Evolutionary conservation across 257 asterid species (phyloP).

Genomic region (Scutellaria barbata): DNA sequence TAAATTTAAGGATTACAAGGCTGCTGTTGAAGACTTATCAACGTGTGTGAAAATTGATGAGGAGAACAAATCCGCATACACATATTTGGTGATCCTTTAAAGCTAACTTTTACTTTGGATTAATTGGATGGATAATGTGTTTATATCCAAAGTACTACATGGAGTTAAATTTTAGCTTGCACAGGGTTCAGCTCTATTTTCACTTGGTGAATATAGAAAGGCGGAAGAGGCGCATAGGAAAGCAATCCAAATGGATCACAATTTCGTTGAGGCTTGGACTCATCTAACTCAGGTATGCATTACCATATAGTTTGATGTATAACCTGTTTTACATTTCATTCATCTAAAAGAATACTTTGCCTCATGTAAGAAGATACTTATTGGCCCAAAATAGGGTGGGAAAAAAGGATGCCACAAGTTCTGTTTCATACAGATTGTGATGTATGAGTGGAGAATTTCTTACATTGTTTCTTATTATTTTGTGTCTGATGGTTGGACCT

Average conservation of each 20-base stretch:
- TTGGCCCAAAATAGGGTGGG: neutral
- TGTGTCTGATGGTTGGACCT: slow-evolving; percentile 33
- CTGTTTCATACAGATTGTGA: slow-evolving; percentile 23
- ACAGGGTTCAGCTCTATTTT: slow-evolving; percentile 91
- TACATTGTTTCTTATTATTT: slow-evolving; percentile 32
- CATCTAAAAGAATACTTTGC: slow-evolving; percentile 11
- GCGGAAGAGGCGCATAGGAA: slow-evolving; percentile 94
- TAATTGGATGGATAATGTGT: slow-evolving; percentile 32
- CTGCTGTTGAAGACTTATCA: slow-evolving; percentile 92
- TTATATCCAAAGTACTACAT: slow-evolving; percentile 18
- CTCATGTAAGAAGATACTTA: neutral
- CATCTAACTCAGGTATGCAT: slow-evolving; percentile 91
- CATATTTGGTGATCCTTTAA: slow-evolving; percentile 73
- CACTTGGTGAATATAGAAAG: slow-evolving; percentile 80
- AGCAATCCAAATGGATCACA: slow-evolving; percentile 84
- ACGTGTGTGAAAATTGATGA: slow-evolving; percentile 77
- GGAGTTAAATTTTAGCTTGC: slow-evolving; percentile 35
- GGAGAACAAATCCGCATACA: slow-evolving; percentile 92
- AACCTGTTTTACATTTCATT: neutral
- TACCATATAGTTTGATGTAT: slow-evolving; percentile 18
- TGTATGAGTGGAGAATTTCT: slow-evolving; percentile 17
- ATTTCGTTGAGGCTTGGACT: slow-evolving; percentile 93
- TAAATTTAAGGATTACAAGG: slow-evolving; percentile 88
- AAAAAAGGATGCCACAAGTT: neutral
- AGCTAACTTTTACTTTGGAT: slow-evolving; percentile 25